A percentile compares a stretch with the other conserved stretches of the same genome.
Evolutionary conservation across 371 early-diverging fungal genomes (phyloP).

Genomic region (Mortierella sp.): DNA sequence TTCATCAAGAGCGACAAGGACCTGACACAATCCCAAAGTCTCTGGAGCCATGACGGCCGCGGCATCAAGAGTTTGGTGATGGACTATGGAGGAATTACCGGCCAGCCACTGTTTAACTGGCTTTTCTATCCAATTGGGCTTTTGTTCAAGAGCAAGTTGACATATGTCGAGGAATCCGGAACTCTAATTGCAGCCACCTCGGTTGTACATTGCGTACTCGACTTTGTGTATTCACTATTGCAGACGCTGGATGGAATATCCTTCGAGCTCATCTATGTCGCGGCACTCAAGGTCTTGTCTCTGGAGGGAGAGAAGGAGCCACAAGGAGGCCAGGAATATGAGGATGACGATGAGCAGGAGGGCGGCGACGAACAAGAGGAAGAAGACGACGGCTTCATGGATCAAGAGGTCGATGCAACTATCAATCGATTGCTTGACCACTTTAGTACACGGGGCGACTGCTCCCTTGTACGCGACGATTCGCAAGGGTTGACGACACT

Average conservation of each 20-base stretch:
- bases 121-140: slow-evolving; percentile 67
- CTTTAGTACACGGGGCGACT: slow-evolving; percentile 44
- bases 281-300: slow-evolving; percentile 57
- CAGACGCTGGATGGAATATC: slow-evolving; percentile 57
- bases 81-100: slow-evolving; percentile 54
- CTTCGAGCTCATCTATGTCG: slow-evolving; percentile 64
- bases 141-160: slow-evolving; percentile 58
- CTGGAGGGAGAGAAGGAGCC: slow-evolving; percentile 44
- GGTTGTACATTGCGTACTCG: slow-evolving; percentile 50
- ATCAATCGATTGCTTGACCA: slow-evolving; percentile 58
- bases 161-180: slow-evolving; percentile 54
- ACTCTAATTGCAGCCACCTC: slow-evolving; percentile 54
- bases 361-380: slow-evolving; percentile 20
- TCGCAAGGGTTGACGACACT: slow-evolving; percentile 16
- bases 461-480: slow-evolving; percentile 29
- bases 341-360: slow-evolving; percentile 7
- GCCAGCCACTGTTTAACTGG: slow-evolving; percentile 59
- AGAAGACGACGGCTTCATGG: slow-evolving; percentile 62
- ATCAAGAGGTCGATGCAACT: slow-evolving; percentile 53
- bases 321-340: slow-evolving; percentile 1
- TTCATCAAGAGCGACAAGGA: slow-evolving; percentile 35
- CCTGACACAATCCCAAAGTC: slow-evolving; percentile 23
- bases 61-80: slow-evolving; percentile 34
- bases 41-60: slow-evolving; percentile 31
- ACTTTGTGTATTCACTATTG: slow-evolving; percentile 44